Base-by-base conservation (phyloP, 176 grass and related monocot species). In the Aechmea fasciata region DNA sequence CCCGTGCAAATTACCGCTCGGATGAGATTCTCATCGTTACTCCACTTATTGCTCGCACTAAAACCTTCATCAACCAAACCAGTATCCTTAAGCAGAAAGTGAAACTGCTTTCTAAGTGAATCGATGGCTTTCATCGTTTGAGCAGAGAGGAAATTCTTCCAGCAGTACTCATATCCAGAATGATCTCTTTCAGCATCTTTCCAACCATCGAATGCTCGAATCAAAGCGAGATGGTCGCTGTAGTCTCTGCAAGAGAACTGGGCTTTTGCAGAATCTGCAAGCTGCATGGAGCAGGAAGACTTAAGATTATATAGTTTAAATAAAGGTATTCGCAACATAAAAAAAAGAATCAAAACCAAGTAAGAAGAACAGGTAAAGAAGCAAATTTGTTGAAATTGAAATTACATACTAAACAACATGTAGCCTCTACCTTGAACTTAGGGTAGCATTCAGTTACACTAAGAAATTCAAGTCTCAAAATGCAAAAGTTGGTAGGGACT, bases 111-210 rank as follows among this genome's bases (percentile, higher is more conserved):
- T 17, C 85, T 77, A 73, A 99, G 89, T 67, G 94, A 92, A 73
- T 92, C 89, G 20, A 93, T 81, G 65, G 94, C 94, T 73, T 89
- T 97, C 33, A 97, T 83, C 13, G 94, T 97, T 77, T 97, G 94
- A 17, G 75, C 80, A 1, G 94, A 97, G 23, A 97, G 89, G 65
- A 97, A 97, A 53, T 97, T 97, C 84, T 85, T 97, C 94, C 94
- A 97, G 79, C 94, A 97, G 72, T 90, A 97, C 18, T 97, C 89
- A 54, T 97, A 97, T 67, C 94, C 94, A 74, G 85, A 82, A 80
- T 85, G 86, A 33, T 97, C 89, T 77, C 79, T 84, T 91, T 97
- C 94, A 53, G 89, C 89, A 9, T 93, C 87, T 71, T 85, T 92
- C 94, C 94, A 97, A 81, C 94, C 89, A 17, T 97, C 87, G 10